These are phyloP conservation scores for Epipyxis sp. DNA, from an alignment of 108 stramenopile species.

Conservation along the genomic window DNA sequence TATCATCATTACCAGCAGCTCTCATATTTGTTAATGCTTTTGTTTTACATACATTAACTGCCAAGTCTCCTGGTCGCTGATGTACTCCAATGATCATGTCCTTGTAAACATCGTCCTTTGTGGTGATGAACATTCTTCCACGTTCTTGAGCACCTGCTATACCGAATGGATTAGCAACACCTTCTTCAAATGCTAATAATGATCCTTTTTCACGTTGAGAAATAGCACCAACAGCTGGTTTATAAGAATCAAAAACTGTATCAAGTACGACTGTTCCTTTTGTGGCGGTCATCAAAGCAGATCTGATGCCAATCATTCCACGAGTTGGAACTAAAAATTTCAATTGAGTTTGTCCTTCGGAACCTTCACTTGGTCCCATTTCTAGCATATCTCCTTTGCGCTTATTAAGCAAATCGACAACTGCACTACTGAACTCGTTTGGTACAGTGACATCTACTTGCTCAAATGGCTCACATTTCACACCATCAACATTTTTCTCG, in stretches of 20 bases:
- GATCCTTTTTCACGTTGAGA: slow-evolving; percentile 87
- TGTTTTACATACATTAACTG: slow-evolving; percentile 93
- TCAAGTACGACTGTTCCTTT: slow-evolving; percentile 93
- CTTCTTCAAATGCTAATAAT: slow-evolving; percentile 86
- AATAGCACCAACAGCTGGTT: slow-evolving; percentile 76
- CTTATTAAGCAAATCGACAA: slow-evolving; percentile 82
- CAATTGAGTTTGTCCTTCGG: slow-evolving; percentile 71
- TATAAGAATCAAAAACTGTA: slow-evolving; percentile 87
- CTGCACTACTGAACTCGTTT: slow-evolving; percentile 82
- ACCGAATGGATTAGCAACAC: slow-evolving; percentile 79
- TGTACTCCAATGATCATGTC: slow-evolving; percentile 83
- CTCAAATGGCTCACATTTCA: slow-evolving; percentile 90
- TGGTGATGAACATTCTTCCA: slow-evolving; percentile 77
- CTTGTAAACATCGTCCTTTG: slow-evolving; percentile 43
- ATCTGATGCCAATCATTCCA: slow-evolving; percentile 91
- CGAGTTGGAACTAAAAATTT: slow-evolving; percentile 95
- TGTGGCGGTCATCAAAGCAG: slow-evolving; percentile 80
- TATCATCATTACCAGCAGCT: slow-evolving; percentile 87
- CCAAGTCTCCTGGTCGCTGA: slow-evolving; percentile 91
- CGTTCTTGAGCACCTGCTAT: slow-evolving; percentile 87
- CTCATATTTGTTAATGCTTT: slow-evolving; percentile 97
- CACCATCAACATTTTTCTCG: slow-evolving; percentile 77
- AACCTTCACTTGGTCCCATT: slow-evolving; percentile 80
- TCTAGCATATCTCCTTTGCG: slow-evolving; percentile 91
- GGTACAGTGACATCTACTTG: slow-evolving; percentile 86